phyloP scores from a whole-genome alignment of 1,284 basidiomycete genomes.

The Inonotus hispidus region DNA sequence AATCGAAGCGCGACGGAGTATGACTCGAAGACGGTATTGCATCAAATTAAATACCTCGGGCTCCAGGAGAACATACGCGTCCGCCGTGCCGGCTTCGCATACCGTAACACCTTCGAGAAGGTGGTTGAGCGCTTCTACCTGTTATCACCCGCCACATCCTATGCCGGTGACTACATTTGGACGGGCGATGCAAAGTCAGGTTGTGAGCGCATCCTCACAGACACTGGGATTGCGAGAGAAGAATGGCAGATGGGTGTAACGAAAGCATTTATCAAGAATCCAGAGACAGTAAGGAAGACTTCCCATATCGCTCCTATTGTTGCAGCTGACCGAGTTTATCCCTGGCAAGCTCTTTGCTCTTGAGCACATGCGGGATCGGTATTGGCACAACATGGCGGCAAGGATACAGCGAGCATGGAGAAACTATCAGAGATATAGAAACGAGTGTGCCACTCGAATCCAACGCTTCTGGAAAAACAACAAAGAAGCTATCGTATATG shows the following conservation, averaged over 20 bases:
- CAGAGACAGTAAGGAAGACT: conserved; percentile 73
- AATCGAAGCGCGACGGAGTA: conserved; percentile 92
- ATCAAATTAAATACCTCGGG: conserved; percentile 99
- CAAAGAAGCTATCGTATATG: conserved; percentile 88
- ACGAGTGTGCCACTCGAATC: conserved; percentile 93
- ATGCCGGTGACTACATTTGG: conserved; percentile 99
- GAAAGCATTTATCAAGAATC: conserved; percentile 99
- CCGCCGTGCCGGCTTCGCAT: conserved; percentile 95
- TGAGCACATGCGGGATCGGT: conserved; percentile 97
- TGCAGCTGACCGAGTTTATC: not conserved
- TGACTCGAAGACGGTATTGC: conserved; percentile 90
- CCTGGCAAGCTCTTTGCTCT: conserved; percentile 82
- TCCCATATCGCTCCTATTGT: conserved; percentile 1
- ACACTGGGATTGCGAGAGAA: conserved; percentile 92
- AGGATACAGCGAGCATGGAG: conserved; percentile 97
- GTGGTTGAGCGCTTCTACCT: conserved; percentile 99
- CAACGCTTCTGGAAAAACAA: conserved; percentile 99
- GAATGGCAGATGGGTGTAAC: conserved; percentile 99
- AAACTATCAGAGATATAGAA: conserved; percentile 92
- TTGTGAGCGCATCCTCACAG: conserved; percentile 89
- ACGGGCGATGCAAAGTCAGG: conserved; percentile 86
- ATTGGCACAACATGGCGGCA: conserved; percentile 99
- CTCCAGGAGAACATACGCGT: conserved; percentile 98
- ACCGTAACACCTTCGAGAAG: conserved; percentile 96
- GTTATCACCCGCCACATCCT: conserved; percentile 91